phyloP scores from a whole-genome alignment of 2,329 filamentous ascomycete genomes.

The Neospermospora avenae region DNA sequence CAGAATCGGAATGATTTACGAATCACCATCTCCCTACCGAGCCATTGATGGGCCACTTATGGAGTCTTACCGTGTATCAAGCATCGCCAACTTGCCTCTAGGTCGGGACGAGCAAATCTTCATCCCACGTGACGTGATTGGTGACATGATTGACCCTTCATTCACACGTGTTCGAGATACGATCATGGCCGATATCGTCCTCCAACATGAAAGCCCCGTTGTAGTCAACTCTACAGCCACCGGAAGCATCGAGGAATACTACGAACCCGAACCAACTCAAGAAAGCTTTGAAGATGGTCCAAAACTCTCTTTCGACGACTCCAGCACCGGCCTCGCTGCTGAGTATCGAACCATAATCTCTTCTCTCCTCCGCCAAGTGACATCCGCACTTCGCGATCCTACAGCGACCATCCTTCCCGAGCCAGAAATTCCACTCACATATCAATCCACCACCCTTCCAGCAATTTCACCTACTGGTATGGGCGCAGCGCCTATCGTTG shows the following conservation, averaged over 20 bases:
- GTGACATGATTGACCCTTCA: constrained; percentile 75
- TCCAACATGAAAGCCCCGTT: constrained; percentile 43
- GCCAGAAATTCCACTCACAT: constrained; percentile 32
- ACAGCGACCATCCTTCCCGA: constrained; percentile 39
- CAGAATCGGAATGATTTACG: constrained; percentile 64
- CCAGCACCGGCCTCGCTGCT: constrained; percentile 26
- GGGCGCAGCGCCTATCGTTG: constrained; percentile 68
- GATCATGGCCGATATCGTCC: constrained; percentile 68
- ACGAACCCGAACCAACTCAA: constrained; percentile 20
- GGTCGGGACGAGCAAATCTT: constrained; percentile 87
- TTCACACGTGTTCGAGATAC: constrained; percentile 76
- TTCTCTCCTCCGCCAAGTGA: constrained; percentile 48
- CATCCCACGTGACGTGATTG: constrained; percentile 71
- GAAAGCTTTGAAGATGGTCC: constrained; percentile 17
- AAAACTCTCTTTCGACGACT: constrained; percentile 19
- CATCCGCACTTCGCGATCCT: constrained; percentile 47
- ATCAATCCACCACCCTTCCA: constrained; percentile 37
- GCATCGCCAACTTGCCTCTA: constrained; percentile 75
- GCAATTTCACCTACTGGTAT: constrained; percentile 48
- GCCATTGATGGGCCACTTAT: constrained; percentile 38
- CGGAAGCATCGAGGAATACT: constrained; percentile 23
- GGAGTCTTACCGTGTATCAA: constrained; percentile 67
- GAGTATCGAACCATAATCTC: constrained; percentile 40
- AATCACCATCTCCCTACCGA: constrained; percentile 42
- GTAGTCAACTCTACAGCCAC: constrained; percentile 20